A percentile compares a stretch with the other conserved stretches of the same genome.
Conservation (phyloP, 306 rosid genomes). For the Mimosa bimucronata region DNA sequence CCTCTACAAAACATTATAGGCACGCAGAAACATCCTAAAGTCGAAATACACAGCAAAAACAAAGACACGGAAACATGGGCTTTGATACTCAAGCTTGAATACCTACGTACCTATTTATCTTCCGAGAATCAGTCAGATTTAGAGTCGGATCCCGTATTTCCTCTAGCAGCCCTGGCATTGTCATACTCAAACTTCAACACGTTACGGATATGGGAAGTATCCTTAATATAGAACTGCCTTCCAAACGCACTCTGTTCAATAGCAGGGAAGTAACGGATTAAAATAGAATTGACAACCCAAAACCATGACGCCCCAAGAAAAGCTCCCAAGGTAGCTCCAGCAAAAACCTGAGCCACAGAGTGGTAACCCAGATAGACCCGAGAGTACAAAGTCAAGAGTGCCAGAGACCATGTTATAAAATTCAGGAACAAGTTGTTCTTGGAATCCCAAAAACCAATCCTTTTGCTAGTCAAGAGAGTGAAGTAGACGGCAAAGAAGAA, state of each 20-base stretch:
- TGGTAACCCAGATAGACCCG: conserved; percentile 95
- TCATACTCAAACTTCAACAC: conserved; percentile 94
- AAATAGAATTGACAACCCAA: conserved; percentile 66
- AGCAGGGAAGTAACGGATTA: conserved; percentile 52
- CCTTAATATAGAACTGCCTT: conserved; percentile 70
- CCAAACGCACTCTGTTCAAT: conserved; percentile 86
- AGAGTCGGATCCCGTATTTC: conserved; percentile 38
- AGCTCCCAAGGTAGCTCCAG: conserved; percentile 75
- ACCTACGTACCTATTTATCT: conserved; percentile 22
- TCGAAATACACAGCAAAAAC: not conserved
- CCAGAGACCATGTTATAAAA: conserved; percentile 59
- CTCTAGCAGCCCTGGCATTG: conserved; percentile 73
- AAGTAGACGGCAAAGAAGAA: conserved; percentile 80
- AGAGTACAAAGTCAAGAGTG: conserved; percentile 66
- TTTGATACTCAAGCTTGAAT: not conserved
- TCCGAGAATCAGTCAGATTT: conserved; percentile 44
- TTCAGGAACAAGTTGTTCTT: conserved; percentile 41
- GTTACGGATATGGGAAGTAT: conserved; percentile 79
- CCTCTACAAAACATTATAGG: too few relatives aligned
- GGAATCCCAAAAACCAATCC: conserved; percentile 48
- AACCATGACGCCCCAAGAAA: conserved; percentile 80
- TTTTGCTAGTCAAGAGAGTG: conserved; percentile 50
- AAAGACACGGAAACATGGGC: not conserved
- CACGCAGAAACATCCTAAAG: too few relatives aligned
- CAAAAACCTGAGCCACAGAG: conserved; percentile 76